A percentile compares a stretch with the other conserved stretches of the same genome.
phyloP scores from a whole-genome alignment of 768 basidiomycete genomes.

The Rhodosporidiobolus odoratus region DNA sequence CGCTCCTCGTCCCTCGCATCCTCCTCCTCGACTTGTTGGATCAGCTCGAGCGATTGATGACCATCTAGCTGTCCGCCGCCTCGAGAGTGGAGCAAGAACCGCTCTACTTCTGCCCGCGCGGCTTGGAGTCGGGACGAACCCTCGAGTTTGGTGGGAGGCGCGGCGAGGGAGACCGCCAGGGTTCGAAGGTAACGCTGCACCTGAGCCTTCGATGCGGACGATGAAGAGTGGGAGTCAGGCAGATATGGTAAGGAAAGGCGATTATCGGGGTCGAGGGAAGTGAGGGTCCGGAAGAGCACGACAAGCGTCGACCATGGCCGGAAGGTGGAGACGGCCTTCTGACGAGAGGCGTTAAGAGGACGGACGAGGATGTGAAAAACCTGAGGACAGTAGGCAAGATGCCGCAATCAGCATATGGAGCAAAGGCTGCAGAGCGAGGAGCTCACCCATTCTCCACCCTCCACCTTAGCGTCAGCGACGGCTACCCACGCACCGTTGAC shows the following conservation, averaged over 20 bases:
- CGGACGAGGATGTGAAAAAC: constrained; percentile 15
- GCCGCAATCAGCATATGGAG: too few relatives aligned
- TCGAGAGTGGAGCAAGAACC: constrained; percentile 18
- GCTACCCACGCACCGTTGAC: constrained; percentile 20
- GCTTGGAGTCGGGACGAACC: background rate
- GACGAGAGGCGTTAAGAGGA: background rate
- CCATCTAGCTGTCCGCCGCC: background rate
- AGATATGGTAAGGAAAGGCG: constrained; percentile 12
- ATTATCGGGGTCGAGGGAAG: constrained; percentile 1
- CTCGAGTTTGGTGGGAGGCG: background rate
- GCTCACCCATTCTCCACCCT: background rate
- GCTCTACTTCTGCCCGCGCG: constrained; percentile 21
- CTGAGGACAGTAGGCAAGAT: too few relatives aligned
- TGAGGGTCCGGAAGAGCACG: background rate
- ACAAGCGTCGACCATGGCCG: background rate
- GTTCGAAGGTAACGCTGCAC: constrained; percentile 27
- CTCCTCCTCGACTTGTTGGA: background rate
- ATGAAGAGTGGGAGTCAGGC: background rate
- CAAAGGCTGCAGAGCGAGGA: too few relatives aligned
- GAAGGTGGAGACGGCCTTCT: background rate
- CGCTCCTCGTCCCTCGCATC: constrained; percentile 1
- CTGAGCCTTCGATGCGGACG: background rate
- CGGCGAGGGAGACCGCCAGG: constrained; percentile 31
- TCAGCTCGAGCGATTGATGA: background rate
- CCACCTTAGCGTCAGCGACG: constrained; percentile 12